phyloP scores from a whole-genome alignment of 148 eudicot species.

The Camellia lanceoleosa region DNA sequence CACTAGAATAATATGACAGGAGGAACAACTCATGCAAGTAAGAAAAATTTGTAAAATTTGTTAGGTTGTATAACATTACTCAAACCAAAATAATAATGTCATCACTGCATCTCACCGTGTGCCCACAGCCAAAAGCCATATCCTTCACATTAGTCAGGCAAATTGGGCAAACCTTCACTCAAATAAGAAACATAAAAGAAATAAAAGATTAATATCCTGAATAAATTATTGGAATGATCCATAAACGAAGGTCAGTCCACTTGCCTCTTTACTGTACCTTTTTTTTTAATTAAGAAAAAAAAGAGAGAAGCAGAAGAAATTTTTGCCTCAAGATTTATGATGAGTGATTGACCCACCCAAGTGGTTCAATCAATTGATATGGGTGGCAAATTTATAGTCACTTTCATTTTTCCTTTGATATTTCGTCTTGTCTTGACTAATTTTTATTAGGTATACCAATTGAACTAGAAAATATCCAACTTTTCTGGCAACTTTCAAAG shows the following conservation, averaged over 20 bases:
- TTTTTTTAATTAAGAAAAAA: not conserved
- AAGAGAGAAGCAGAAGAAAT: not conserved
- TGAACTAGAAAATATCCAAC: not conserved
- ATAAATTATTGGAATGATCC: not conserved
- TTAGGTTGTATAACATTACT: no score
- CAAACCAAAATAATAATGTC: not conserved
- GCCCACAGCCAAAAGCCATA: slow-evolving; percentile 44
- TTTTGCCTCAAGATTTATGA: no score
- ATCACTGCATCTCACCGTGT: slow-evolving; percentile 33
- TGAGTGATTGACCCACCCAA: not conserved
- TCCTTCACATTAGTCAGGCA: slow-evolving; percentile 40
- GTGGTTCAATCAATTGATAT: not conserved
- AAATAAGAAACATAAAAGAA: not conserved
- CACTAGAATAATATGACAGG: no score
- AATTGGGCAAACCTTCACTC: slow-evolving; percentile 38
- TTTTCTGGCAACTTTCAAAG: not conserved
- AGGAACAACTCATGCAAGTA: no score
- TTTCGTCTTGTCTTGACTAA: no score
- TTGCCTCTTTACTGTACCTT: not conserved
- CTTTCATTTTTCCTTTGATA: no score
- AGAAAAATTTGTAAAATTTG: no score
- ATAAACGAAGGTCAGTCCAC: not conserved
- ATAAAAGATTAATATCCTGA: not conserved
- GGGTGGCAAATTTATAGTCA: no score
- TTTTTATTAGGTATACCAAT: not conserved